Conservation (phyloP, 176 grass and related monocot species). For the Ananas comosus region DNA sequence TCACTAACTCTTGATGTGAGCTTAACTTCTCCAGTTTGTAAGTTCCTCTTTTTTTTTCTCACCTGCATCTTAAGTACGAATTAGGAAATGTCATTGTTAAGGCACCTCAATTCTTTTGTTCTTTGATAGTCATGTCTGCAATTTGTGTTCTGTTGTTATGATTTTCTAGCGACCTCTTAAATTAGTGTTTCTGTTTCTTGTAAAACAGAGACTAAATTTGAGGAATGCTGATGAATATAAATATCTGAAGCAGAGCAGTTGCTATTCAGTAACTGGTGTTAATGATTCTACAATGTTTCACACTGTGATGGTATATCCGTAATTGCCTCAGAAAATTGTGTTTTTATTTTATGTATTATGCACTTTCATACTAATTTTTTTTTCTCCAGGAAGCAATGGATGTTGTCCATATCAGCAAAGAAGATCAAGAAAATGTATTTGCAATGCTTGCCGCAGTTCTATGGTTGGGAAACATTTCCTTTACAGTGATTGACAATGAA, state of each 20-base stretch:
- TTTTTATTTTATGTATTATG: neutral
- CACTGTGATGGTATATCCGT: slow-evolving; percentile 46
- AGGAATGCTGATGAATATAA: slow-evolving; percentile 88
- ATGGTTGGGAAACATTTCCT: slow-evolving; percentile 91
- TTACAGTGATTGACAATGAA: slow-evolving; percentile 86
- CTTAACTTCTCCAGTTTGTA: neutral
- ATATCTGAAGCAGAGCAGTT: slow-evolving; percentile 94
- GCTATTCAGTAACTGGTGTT: slow-evolving; percentile 78
- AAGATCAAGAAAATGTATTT: slow-evolving; percentile 87
- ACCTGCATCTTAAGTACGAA: neutral
- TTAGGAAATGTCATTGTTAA: neutral
- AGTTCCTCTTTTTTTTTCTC: neutral
- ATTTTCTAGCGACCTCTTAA: slow-evolving; percentile 8
- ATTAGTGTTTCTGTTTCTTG: slow-evolving; percentile 18
- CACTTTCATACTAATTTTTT: slow-evolving; percentile 23
- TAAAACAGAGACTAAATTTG: slow-evolving; percentile 77
- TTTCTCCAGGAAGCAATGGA: slow-evolving; percentile 85
- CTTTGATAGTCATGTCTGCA: slow-evolving; percentile 4
- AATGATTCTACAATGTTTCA: slow-evolving; percentile 93
- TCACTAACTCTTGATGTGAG: no score
- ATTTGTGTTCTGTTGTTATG: neutral
- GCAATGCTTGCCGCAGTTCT: slow-evolving; percentile 75
- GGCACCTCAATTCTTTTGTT: neutral
- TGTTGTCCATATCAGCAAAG: slow-evolving; percentile 90
- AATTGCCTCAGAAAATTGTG: neutral